These are phyloP conservation scores for Hypoxylon intermedium DNA, from an alignment of 495 filamentous ascomycete genomes.

Conservation along the genomic window DNA sequence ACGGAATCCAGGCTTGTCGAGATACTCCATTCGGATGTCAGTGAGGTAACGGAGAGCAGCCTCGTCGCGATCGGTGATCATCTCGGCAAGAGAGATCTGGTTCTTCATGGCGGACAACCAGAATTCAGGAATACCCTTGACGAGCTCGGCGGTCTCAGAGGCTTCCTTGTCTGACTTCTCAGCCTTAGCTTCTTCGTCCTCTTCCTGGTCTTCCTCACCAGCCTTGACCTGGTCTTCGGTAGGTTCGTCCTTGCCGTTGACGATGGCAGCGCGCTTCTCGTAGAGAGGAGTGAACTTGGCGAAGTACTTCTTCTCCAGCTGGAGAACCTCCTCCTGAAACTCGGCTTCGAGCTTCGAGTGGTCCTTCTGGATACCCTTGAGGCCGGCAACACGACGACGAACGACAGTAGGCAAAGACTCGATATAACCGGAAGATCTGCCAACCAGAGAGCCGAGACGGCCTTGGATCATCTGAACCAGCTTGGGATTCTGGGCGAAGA, in stretches of 20 bases:
- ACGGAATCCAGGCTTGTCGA: slow-evolving; percentile 96
- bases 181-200: slow-evolving; percentile 66
- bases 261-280: slow-evolving; percentile 88
- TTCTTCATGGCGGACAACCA: slow-evolving; percentile 99
- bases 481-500: slow-evolving; percentile 92
- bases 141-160: slow-evolving; percentile 51
- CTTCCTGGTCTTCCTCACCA: slow-evolving; percentile 81
- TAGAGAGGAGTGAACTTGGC: slow-evolving; percentile 98
- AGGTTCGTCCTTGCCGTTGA: slow-evolving; percentile 88
- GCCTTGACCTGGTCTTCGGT: slow-evolving; percentile 83
- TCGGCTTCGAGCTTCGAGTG: slow-evolving; percentile 97
- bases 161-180: slow-evolving; percentile 62
- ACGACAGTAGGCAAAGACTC: slow-evolving; percentile 90
- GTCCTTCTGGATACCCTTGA: slow-evolving; percentile 98
- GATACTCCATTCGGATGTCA: slow-evolving; percentile 98
- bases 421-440: slow-evolving; percentile 95
- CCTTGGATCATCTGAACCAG: slow-evolving; percentile 97
- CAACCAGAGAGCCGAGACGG: slow-evolving; percentile 90
- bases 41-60: slow-evolving; percentile 86
- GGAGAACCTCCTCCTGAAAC: slow-evolving; percentile 96
- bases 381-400: slow-evolving; percentile 88
- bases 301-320: slow-evolving; percentile 99
- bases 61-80: slow-evolving; percentile 98
- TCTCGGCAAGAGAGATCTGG: slow-evolving; percentile 91
- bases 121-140: slow-evolving; percentile 92